These are phyloP conservation scores for Symbiodinium pilosum DNA, from an alignment of 73 alveolate genomes.

Conservation along the genomic window DNA sequence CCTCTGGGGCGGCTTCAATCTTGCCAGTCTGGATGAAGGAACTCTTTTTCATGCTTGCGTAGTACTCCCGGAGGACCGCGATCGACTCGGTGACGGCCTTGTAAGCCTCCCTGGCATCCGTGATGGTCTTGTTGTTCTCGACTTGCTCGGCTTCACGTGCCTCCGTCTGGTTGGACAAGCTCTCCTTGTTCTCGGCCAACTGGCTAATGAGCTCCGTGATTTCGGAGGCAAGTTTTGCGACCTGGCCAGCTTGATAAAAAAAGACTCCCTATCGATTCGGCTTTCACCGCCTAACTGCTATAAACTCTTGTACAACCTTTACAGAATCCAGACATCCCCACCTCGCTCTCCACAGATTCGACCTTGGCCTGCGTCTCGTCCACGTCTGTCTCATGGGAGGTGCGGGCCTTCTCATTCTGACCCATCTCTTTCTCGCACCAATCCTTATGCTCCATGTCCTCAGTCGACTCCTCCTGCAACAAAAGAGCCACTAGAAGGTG, in stretches of 20 bases:
- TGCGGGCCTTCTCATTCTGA: conserved; percentile 53
- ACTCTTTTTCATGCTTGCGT: conserved; percentile 5
- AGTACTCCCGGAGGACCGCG: conserved; percentile 16
- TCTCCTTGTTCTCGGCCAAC: conserved; percentile 59
- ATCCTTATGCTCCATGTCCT: conserved; percentile 76
- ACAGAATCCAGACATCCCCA: no score
- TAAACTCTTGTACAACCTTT: no score
- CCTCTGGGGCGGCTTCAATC: conserved; percentile 37
- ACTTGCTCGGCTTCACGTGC: conserved; percentile 49
- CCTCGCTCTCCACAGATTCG: conserved; percentile 45
- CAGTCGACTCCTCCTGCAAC: conserved; percentile 48
- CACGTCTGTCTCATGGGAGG: background rate
- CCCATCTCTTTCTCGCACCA: conserved; percentile 83
- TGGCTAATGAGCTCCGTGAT: conserved; percentile 41
- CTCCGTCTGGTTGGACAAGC: conserved; percentile 55
- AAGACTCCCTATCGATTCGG: no score
- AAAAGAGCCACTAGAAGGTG: background rate
- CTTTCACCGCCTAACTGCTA: no score
- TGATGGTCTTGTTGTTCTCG: conserved; percentile 48
- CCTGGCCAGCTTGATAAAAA: no score
- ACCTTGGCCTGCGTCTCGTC: conserved; percentile 38
- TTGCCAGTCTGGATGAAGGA: conserved; percentile 14
- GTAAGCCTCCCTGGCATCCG: conserved; percentile 35
- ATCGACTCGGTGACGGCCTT: background rate
- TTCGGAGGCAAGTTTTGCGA: conserved; percentile 48